Evolutionary conservation across 331 rosid genomes (phyloP).

Genomic region (Pyrus hybrid): DNA sequence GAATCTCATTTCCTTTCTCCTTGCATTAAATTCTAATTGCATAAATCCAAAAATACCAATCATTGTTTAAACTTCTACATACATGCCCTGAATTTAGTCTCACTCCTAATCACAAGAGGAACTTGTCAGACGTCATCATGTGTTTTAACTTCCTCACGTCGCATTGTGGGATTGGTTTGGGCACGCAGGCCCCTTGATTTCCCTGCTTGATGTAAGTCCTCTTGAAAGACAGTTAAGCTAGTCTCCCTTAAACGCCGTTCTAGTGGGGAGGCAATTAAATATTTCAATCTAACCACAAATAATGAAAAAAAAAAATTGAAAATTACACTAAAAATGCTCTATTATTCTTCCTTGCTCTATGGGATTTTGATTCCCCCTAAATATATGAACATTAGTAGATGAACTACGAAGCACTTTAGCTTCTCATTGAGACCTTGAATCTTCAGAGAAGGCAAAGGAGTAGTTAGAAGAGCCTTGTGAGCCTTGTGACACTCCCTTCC

Average conservation of each 20-base stretch:
- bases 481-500: constrained; percentile 41
- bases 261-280: background rate
- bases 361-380: background rate
- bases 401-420: background rate
- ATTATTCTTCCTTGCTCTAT: constrained; percentile 20
- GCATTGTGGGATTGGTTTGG: background rate
- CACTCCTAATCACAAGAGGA: background rate
- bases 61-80: constrained; percentile 38
- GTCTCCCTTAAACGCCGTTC: constrained; percentile 11
- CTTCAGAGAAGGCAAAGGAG: constrained; percentile 75
- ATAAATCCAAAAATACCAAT: constrained; percentile 34
- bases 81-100: constrained; percentile 14
- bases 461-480: constrained; percentile 69
- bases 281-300: constrained; percentile 12
- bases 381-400: constrained; percentile 19
- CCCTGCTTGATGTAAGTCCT: background rate
- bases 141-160: background rate
- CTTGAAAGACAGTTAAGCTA: constrained; percentile 19
- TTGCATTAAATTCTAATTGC: constrained; percentile 8
- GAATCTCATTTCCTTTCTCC: constrained; percentile 29
- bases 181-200: background rate
- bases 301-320: background rate
- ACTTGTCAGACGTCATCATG: background rate
- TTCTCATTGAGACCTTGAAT: constrained; percentile 25
- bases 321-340: constrained; percentile 23